These are phyloP conservation scores for Lachnellula hyalina DNA, from an alignment of 2,329 filamentous ascomycete species.

Conservation along the genomic window DNA sequence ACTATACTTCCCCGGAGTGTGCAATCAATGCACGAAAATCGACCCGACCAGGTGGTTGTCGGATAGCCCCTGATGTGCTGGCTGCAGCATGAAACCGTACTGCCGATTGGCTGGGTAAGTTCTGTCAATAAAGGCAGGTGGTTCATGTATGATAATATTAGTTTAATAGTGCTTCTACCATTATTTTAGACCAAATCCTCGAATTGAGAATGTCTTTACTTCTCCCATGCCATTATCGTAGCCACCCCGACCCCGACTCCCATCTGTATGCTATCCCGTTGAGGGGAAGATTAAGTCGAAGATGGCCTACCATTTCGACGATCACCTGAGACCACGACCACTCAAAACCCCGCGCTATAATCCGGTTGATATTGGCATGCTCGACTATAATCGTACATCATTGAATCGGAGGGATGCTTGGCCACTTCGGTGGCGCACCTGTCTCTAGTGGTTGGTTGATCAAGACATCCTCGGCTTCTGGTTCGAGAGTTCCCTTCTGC, in stretches of 20 bases:
- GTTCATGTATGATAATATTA: not conserved
- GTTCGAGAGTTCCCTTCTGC: not conserved
- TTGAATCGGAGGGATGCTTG: not conserved
- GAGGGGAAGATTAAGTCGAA: no score
- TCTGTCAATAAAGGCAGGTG: not conserved
- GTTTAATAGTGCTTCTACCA: not conserved
- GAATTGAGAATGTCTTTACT: not conserved
- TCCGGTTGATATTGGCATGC: not conserved
- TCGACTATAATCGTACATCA: not conserved
- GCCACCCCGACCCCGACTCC: no score
- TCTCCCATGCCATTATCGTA: no score
- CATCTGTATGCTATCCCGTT: no score
- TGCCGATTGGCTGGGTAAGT: not conserved
- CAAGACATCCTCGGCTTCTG: no score
- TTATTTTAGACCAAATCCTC: not conserved
- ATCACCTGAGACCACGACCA: no score
- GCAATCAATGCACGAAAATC: no score
- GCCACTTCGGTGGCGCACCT: not conserved
- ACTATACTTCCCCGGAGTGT: not conserved
- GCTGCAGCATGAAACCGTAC: not conserved
- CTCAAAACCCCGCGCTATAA: not conserved
- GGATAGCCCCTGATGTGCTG: not conserved
- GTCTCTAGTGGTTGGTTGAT: not conserved
- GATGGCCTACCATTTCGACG: no score
- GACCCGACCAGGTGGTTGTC: not conserved